phyloP scores from a whole-genome alignment of 169 alveolate species.

The Cryptosporidium baileyi region DNA sequence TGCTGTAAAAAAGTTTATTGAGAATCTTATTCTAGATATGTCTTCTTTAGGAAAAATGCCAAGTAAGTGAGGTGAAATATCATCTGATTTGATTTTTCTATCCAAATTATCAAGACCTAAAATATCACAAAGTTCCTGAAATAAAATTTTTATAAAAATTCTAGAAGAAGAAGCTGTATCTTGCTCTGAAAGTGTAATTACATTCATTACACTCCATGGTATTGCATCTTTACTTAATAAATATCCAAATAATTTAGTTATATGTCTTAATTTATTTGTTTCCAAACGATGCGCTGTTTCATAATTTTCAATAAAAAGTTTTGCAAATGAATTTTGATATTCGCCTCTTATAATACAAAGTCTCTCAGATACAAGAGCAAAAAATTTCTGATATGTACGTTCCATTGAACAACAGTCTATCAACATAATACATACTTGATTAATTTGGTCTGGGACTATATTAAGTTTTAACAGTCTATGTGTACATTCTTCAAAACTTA shows the following conservation, averaged over 20 bases:
- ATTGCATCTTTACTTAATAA: slow-evolving; percentile 89
- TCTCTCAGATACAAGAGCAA: slow-evolving; percentile 94
- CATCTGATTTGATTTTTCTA: slow-evolving; percentile 83
- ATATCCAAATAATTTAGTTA: slow-evolving; percentile 96
- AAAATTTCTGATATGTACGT: slow-evolving; percentile 95
- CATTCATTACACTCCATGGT: slow-evolving; percentile 88
- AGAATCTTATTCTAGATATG: slow-evolving; percentile 93
- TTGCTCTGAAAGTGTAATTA: slow-evolving; percentile 93
- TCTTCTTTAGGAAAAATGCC: slow-evolving; percentile 94
- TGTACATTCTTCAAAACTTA: slow-evolving; percentile 97
- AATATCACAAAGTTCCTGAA: slow-evolving; percentile 91
- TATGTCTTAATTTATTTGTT: slow-evolving; percentile 94
- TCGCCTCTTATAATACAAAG: slow-evolving; percentile 91
- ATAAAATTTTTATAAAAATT: slow-evolving; percentile 93
- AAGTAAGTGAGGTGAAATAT: slow-evolving; percentile 82
- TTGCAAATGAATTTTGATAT: slow-evolving; percentile 90
- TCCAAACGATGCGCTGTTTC: slow-evolving; percentile 93
- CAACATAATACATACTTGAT: slow-evolving; percentile 95
- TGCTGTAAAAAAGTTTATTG: slow-evolving; percentile 97
- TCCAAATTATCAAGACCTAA: slow-evolving; percentile 82
- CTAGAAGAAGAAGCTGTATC: slow-evolving; percentile 96
- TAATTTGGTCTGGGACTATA: slow-evolving; percentile 76
- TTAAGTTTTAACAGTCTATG: slow-evolving; percentile 96
- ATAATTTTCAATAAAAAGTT: slow-evolving; percentile 83
- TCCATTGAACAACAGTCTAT: slow-evolving; percentile 99